Conservation (phyloP, 306 rosid genomes). For the Cucumis melo region DNA sequence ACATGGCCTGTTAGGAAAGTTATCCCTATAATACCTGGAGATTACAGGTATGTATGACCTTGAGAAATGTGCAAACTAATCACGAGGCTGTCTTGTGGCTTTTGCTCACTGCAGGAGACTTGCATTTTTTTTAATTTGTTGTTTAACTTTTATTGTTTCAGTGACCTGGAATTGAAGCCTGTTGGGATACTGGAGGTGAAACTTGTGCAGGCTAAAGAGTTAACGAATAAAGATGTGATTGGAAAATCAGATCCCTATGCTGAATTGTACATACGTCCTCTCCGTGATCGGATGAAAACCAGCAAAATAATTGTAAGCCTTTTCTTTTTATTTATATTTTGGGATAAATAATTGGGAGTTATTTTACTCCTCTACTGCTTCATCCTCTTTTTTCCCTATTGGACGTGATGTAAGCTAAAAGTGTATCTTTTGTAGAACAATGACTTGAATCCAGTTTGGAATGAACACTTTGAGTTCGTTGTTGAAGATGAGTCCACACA, state of each 20-base stretch:
- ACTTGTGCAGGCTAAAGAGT: conserved; percentile 92
- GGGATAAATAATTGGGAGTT: conserved; percentile 46
- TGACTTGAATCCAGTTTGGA: conserved; percentile 94
- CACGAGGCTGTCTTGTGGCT: conserved; percentile 3
- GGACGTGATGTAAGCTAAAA: conserved; percentile 11
- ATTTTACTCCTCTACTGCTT: neutral
- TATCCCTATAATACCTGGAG: conserved; percentile 88
- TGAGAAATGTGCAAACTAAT: neutral
- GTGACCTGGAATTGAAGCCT: conserved; percentile 93
- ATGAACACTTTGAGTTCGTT: conserved; percentile 80
- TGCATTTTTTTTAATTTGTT: conserved; percentile 8
- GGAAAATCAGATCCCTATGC: conserved; percentile 98
- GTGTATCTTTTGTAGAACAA: conserved; percentile 46
- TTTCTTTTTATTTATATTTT: too few species aligned
- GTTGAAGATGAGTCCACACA: conserved; percentile 91
- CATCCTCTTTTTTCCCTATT: conserved; percentile 7
- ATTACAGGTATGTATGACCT: conserved; percentile 71
- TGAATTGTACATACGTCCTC: conserved; percentile 55
- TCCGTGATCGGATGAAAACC: conserved; percentile 65
- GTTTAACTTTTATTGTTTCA: conserved; percentile 22
- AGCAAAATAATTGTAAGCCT: conserved; percentile 69
- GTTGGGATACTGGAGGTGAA: conserved; percentile 86
- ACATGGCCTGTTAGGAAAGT: conserved; percentile 96
- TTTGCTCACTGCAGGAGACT: neutral
- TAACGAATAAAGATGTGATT: conserved; percentile 81